Percentiles rank a stretch among this genome's conserved stretches.
Conservation (phyloP, 2,329 filamentous ascomycete species). For the Stachybotrys echinatus region DNA sequence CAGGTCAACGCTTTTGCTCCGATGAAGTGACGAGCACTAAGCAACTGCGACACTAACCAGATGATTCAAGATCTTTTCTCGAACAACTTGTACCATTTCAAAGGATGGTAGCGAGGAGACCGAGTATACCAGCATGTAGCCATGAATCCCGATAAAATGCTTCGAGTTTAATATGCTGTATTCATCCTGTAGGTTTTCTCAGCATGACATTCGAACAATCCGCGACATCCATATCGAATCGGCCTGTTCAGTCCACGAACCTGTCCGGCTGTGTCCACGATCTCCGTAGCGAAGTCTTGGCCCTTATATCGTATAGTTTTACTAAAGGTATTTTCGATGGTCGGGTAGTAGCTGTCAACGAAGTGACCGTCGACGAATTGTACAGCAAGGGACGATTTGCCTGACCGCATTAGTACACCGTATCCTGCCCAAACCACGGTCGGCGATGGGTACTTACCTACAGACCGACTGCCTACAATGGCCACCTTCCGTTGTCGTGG, state of each 20-base stretch:
- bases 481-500: slow-evolving; percentile 91
- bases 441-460: slow-evolving; percentile 43
- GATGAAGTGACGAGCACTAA: background rate
- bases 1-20: background rate
- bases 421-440: background rate
- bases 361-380: slow-evolving; percentile 98
- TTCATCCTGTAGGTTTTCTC: slow-evolving; percentile 63
- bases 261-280: slow-evolving; percentile 96
- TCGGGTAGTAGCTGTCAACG: slow-evolving; percentile 98
- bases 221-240: background rate
- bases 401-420: slow-evolving; percentile 37
- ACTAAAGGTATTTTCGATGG: slow-evolving; percentile 98
- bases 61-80: slow-evolving; percentile 96
- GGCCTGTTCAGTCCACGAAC: slow-evolving; percentile 37
- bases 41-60: slow-evolving; percentile 54
- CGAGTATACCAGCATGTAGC: slow-evolving; percentile 98
- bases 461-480: slow-evolving; percentile 90
- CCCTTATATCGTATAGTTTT: slow-evolving; percentile 90
- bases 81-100: slow-evolving; percentile 94
- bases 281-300: slow-evolving; percentile 92
- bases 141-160: slow-evolving; percentile 98
- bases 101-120: slow-evolving; percentile 90
- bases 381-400: slow-evolving; percentile 95
- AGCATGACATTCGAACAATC: background rate
- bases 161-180: slow-evolving; percentile 98